A percentile compares a stretch with the other conserved stretches of the same genome.
These are phyloP conservation scores for Ceriops tagal DNA, from an alignment of 345 rosid species.

Conservation along the genomic window DNA sequence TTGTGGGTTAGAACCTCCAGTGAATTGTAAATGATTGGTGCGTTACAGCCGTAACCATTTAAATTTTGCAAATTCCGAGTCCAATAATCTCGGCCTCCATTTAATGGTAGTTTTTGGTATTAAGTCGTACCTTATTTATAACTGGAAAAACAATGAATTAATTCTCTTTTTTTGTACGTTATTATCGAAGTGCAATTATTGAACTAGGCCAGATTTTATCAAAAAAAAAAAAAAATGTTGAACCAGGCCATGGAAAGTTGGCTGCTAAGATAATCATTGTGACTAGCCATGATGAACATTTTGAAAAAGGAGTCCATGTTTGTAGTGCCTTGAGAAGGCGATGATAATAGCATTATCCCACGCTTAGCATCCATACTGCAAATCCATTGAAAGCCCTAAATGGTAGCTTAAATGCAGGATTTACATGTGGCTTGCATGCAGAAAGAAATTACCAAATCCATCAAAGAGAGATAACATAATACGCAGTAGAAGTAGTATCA, in stretches of 20 bases:
- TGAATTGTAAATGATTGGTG: background rate
- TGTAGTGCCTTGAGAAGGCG: background rate
- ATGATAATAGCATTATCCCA: background rate
- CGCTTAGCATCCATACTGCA: background rate
- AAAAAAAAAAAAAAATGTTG: background rate
- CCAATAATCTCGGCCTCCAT: too few relatives aligned
- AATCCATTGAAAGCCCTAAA: background rate
- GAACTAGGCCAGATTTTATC: background rate
- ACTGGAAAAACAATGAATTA: too few relatives aligned
- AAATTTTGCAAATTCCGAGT: too few relatives aligned
- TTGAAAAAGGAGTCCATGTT: background rate
- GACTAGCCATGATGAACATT: background rate
- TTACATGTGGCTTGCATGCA: constrained; percentile 19
- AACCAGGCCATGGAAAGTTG: background rate
- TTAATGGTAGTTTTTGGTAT: too few relatives aligned
- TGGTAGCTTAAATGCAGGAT: background rate
- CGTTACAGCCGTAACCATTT: background rate
- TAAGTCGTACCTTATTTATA: too few relatives aligned
- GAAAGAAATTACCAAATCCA: background rate
- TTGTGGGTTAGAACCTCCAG: too few relatives aligned
- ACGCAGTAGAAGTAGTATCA: background rate
- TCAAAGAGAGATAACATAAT: too few relatives aligned
- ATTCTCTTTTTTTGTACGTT: too few relatives aligned
- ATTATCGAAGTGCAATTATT: constrained; percentile 1
- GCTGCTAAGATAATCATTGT: constrained; percentile 1